Percentiles rank a stretch among this genome's conserved stretches.
phyloP scores from a whole-genome alignment of 108 stramenopile genomes.

The Pseudonitzschia pungens region DNA sequence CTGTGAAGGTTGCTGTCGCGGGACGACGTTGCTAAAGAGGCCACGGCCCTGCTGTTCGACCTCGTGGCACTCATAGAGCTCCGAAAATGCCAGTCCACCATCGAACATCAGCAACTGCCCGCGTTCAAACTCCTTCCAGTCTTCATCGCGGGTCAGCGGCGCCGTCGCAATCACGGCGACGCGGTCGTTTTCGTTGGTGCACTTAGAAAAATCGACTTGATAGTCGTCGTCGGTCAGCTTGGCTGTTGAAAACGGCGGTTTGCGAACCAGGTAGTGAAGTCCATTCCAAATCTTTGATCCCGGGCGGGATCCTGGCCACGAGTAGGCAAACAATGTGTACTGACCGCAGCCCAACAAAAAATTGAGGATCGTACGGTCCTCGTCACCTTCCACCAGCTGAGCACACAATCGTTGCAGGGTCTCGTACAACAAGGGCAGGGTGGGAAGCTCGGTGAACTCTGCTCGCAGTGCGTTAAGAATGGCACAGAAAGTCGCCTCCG shows the following conservation, averaged over 20 bases:
- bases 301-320: slow-evolving; percentile 75
- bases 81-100: slow-evolving; percentile 55
- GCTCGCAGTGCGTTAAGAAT: slow-evolving; percentile 75
- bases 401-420: slow-evolving; percentile 48
- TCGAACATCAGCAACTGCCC: slow-evolving; percentile 74
- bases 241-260: slow-evolving; percentile 45
- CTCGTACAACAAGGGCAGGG: slow-evolving; percentile 67
- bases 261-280: slow-evolving; percentile 75
- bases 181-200: slow-evolving; percentile 56
- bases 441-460: slow-evolving; percentile 62
- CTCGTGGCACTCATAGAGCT: slow-evolving; percentile 41
- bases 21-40: slow-evolving; percentile 26
- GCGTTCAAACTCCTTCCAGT: slow-evolving; percentile 66
- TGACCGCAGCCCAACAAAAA: slow-evolving; percentile 74
- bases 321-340: slow-evolving; percentile 63
- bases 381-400: slow-evolving; percentile 58
- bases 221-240: slow-evolving; percentile 54
- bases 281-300: slow-evolving; percentile 81
- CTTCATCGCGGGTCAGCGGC: slow-evolving; percentile 77
- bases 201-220: slow-evolving; percentile 50
- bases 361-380: slow-evolving; percentile 73
- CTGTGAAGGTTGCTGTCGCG: background rate
- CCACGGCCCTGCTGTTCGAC: slow-evolving; percentile 60
- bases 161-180: slow-evolving; percentile 80
- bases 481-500: slow-evolving; percentile 77